A percentile compares a stretch with the other conserved stretches of the same genome.
Conservation (phyloP, 257 asterid genomes). For the Rhazya stricta region DNA sequence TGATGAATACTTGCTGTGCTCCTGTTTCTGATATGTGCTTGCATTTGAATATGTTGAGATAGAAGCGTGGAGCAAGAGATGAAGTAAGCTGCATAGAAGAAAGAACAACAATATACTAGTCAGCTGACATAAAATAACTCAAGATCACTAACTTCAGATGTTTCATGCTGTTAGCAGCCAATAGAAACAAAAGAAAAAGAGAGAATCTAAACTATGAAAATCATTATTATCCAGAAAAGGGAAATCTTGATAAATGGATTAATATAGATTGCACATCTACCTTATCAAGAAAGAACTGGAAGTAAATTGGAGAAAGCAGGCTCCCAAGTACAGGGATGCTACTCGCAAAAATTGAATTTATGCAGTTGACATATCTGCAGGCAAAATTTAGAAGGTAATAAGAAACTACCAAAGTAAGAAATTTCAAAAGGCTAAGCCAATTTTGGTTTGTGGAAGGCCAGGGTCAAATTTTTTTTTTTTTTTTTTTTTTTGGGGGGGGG, state of each 20-base stretch:
- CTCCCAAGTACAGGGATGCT: conserved; percentile 96
- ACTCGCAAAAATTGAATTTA: conserved; percentile 67
- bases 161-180: neutral
- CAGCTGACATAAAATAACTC: neutral
- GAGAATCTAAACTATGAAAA: neutral
- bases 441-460: neutral
- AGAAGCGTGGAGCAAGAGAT: conserved; percentile 92
- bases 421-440: neutral
- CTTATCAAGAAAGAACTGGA: conserved; percentile 94
- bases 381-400: conserved; percentile 24
- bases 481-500: too few species aligned
- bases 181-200: neutral
- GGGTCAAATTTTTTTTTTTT: too few species aligned
- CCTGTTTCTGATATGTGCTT: conserved; percentile 98
- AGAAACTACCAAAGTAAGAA: neutral
- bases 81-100: conserved; percentile 79
- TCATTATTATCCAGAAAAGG: neutral
- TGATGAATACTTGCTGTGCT: conserved; percentile 72
- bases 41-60: conserved; percentile 88
- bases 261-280: conserved; percentile 17
- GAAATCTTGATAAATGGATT: neutral
- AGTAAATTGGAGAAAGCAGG: conserved; percentile 88
- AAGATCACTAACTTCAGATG: neutral
- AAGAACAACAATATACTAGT: conserved; percentile 5
- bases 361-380: conserved; percentile 90